A percentile compares a stretch with the other conserved stretches of the same genome.
Evolutionary conservation across 2,329 filamentous ascomycete species (phyloP).

Genomic region (Xylariaceae sp.): DNA sequence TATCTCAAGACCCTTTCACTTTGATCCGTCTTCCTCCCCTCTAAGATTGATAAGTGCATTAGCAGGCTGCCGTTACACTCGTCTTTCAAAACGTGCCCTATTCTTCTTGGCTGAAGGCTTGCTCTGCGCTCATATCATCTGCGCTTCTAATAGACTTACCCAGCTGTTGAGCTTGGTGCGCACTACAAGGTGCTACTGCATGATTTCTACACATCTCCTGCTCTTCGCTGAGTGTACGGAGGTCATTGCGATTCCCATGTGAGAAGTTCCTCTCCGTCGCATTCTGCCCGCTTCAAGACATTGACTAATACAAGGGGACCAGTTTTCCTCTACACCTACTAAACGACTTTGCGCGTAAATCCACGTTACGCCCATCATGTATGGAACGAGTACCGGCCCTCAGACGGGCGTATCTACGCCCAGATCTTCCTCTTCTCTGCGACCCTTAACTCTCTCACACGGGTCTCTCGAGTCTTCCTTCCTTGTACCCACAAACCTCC

Average conservation of each 20-base stretch:
- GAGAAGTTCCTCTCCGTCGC: background rate
- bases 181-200: background rate
- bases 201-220: conserved; percentile 40
- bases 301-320: conserved; percentile 4
- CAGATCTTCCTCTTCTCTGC: conserved; percentile 88
- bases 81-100: background rate
- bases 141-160: conserved; percentile 19
- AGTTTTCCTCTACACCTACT: background rate
- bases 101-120: background rate
- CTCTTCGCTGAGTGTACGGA: conserved; percentile 50
- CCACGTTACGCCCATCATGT: conserved; percentile 66
- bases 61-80: background rate
- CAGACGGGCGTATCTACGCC: conserved; percentile 98
- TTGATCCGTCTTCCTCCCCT: background rate
- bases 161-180: conserved; percentile 1
- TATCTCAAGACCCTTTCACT: background rate
- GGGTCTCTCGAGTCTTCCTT: conserved; percentile 96
- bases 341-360: conserved; percentile 42
- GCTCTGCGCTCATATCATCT: conserved; percentile 5
- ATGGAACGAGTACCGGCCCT: conserved; percentile 80
- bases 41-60: background rate
- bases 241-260: conserved; percentile 33
- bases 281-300: background rate
- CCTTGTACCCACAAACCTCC: conserved; percentile 90
- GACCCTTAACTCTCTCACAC: conserved; percentile 88